A percentile compares a stretch with the other conserved stretches of the same genome.
phyloP scores from a whole-genome alignment of 495 filamentous ascomycete genomes.

The Podospora anserina region DNA sequence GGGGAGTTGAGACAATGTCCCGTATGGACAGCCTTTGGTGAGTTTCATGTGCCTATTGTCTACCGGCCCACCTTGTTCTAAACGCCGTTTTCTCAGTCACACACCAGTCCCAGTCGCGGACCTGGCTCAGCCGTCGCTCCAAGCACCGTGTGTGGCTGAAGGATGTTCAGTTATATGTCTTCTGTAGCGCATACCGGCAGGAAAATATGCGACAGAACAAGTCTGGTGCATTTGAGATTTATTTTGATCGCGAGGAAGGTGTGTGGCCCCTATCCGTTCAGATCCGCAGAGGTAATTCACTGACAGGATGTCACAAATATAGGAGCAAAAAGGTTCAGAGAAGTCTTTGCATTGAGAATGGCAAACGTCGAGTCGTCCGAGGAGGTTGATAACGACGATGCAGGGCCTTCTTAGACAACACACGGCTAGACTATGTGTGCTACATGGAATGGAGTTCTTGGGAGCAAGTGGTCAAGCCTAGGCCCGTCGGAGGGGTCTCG shows the following conservation, averaged over 20 bases:
- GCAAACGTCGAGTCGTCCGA: conserved; percentile 30
- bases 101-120: conserved; percentile 50
- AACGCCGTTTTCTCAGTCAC: conserved; percentile 49
- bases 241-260: conserved; percentile 45
- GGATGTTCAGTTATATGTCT: conserved; percentile 59
- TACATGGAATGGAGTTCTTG: neutral
- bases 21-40: conserved; percentile 73
- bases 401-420: neutral
- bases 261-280: neutral
- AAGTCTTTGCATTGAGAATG: conserved; percentile 34
- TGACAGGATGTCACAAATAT: conserved; percentile 1
- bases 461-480: neutral
- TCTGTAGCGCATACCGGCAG: conserved; percentile 58
- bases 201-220: conserved; percentile 45
- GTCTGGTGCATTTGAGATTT: conserved; percentile 43
- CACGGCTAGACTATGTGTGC: neutral
- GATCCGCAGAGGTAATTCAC: neutral
- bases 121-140: conserved; percentile 55
- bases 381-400: conserved; percentile 19
- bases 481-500: neutral
- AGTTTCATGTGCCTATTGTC: conserved; percentile 10
- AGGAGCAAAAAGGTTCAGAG: conserved; percentile 41
- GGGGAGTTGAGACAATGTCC: conserved; percentile 54
- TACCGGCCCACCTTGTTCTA: neutral
- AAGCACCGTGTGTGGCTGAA: conserved; percentile 56